Evolutionary conservation across 257 asterid genomes (phyloP).

Genomic region (Lithospermum erythrorhizon): DNA sequence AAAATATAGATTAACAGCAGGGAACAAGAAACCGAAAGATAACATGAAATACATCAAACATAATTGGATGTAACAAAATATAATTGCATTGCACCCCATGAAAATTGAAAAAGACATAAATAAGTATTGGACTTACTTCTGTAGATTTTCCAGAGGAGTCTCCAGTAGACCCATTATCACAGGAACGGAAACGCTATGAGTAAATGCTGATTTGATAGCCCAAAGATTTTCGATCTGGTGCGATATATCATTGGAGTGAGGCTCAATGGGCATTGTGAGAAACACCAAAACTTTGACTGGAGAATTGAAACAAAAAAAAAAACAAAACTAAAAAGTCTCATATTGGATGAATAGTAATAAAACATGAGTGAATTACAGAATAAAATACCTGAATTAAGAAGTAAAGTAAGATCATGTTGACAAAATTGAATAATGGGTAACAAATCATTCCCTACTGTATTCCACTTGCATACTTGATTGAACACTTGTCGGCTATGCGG

Average conservation of each 20-base stretch:
- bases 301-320: conserved; percentile 8
- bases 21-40: background rate
- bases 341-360: no score
- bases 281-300: conserved; percentile 91
- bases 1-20: no score
- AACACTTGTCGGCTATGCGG: conserved; percentile 86
- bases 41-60: background rate
- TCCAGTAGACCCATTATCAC: conserved; percentile 75
- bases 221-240: conserved; percentile 88
- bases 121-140: conserved; percentile 38
- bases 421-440: conserved; percentile 64
- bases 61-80: background rate
- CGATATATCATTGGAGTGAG: conserved; percentile 55
- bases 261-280: conserved; percentile 88
- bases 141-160: conserved; percentile 71
- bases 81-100: no score
- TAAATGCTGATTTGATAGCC: conserved; percentile 63
- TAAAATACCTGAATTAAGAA: conserved; percentile 61
- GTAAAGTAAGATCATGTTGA: conserved; percentile 70
- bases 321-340: no score
- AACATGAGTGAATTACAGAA: background rate
- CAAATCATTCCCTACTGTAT: conserved; percentile 54
- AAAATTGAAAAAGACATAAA: background rate
- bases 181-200: conserved; percentile 54
- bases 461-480: conserved; percentile 91